Percentiles rank a stretch among this genome's conserved stretches.
phyloP scores from a whole-genome alignment of 495 filamentous ascomycete species.

The Beverwykella pulmonaria region DNA sequence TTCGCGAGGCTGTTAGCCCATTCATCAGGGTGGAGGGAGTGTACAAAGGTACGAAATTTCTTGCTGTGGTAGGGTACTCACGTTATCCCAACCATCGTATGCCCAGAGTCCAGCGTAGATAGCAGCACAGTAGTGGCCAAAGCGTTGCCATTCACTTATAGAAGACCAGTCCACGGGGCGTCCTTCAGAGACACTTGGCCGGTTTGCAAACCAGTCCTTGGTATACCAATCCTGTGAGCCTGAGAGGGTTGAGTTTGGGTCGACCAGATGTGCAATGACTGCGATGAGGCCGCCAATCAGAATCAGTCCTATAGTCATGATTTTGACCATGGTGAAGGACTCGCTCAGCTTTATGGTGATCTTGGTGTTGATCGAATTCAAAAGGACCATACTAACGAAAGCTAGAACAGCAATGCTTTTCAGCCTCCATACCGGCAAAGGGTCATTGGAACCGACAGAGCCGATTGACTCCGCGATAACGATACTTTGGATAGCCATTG shows the following conservation, averaged over 20 bases:
- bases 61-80: constrained; percentile 14
- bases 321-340: constrained; percentile 31
- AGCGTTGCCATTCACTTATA: constrained; percentile 23
- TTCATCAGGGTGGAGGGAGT: not conserved
- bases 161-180: constrained; percentile 11
- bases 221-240: constrained; percentile 30
- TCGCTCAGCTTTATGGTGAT: constrained; percentile 30
- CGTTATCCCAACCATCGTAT: constrained; percentile 44
- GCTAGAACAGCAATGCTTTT: constrained; percentile 42
- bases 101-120: constrained; percentile 37
- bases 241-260: constrained; percentile 20
- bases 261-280: constrained; percentile 19
- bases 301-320: constrained; percentile 22
- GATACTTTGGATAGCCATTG: constrained; percentile 43
- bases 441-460: constrained; percentile 6
- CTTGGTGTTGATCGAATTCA: constrained; percentile 32
- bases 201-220: constrained; percentile 25
- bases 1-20: constrained; percentile 11
- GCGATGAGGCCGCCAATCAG: constrained; percentile 16
- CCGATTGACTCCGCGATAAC: constrained; percentile 47
- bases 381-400: constrained; percentile 37
- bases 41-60: not conserved
- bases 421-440: constrained; percentile 27
- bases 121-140: constrained; percentile 30
- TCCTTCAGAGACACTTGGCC: constrained; percentile 18